These are phyloP conservation scores for Lumnitzera racemosa DNA, from an alignment of 345 rosid species.

Conservation along the genomic window DNA sequence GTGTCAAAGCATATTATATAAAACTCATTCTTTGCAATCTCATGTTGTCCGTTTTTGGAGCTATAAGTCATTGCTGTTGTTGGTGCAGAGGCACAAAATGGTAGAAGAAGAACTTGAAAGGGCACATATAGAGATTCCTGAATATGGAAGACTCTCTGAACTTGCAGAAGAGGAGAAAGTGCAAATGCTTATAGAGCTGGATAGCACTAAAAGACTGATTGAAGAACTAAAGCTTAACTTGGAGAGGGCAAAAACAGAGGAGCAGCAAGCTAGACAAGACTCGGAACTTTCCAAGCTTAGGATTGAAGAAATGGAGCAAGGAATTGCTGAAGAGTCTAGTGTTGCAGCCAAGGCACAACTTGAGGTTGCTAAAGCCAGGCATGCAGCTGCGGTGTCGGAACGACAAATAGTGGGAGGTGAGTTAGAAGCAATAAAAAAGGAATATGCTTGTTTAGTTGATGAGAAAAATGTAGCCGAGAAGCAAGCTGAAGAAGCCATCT, in stretches of 20 bases:
- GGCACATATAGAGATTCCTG: slow-evolving; percentile 63
- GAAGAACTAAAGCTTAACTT: slow-evolving; percentile 83
- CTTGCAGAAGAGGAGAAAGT: slow-evolving; percentile 53
- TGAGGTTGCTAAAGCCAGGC: slow-evolving; percentile 86
- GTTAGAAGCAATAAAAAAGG: slow-evolving; percentile 41
- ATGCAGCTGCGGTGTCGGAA: slow-evolving; percentile 65
- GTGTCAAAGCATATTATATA: too few species aligned
- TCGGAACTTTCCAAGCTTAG: slow-evolving; percentile 82
- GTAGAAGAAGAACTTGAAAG: slow-evolving; percentile 74
- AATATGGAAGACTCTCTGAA: slow-evolving; percentile 46
- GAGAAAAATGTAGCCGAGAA: slow-evolving; percentile 53
- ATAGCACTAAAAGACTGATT: slow-evolving; percentile 66
- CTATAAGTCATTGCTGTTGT: slow-evolving; percentile 2
- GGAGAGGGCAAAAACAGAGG: slow-evolving; percentile 89
- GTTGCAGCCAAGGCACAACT: slow-evolving; percentile 93
- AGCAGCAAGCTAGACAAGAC: slow-evolving; percentile 89
- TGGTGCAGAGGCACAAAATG: slow-evolving; percentile 49
- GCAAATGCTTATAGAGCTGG: slow-evolving; percentile 59
- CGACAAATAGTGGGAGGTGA: slow-evolving; percentile 61
- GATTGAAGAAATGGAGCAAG: slow-evolving; percentile 90
- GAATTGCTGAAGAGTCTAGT: slow-evolving; percentile 79
- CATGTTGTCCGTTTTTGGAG: not conserved
- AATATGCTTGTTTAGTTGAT: slow-evolving; percentile 43
- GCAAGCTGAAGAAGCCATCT: slow-evolving; percentile 66
- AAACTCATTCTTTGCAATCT: not conserved